Evolutionary conservation across 495 filamentous ascomycete genomes (phyloP), one percentile per base, ranked within the genome.

Genomic region (Hypoxylon crocopeplum): DNA sequence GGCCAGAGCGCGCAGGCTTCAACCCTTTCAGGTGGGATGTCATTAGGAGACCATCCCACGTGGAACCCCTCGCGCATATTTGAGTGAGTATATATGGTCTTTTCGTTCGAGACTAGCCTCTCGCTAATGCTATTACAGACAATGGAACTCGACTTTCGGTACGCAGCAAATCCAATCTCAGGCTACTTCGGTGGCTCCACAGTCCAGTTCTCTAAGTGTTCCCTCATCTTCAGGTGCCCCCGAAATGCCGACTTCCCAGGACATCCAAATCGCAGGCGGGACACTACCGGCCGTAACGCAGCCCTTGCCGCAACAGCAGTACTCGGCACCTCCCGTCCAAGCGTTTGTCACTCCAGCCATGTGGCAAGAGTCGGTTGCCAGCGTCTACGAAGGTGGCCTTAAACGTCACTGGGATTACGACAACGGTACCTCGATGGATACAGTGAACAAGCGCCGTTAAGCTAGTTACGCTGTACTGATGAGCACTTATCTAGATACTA

Each of bases 11-110:
- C 74, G 17, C 79, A 78, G 57, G 67, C 73, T 17, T 58, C 69
- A 5, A 55, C 72, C 44, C 79, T 77, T 60, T 69, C 74, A 57
- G 79, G 74, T 61, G 76, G 75, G 29, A 74, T 86, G 53, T 78
- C 84, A 13, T 77, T 91, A 62, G 79, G 85, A 33, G 90, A 93
- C 51, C 81, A 85, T 37, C 81, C 83, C 33, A 82, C 80, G 40
- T 98, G 94, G 94, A 96, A 98, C 70, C 94, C 94, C 2, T 86
- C 91, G 22, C 84, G 89, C 46, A 89, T 98, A 63, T 96, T 98
- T 79, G 89, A 94, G 92, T 97, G 84, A 81, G 91, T 82, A 22
- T 12, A 29, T 34, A 2, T 27, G 13, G 22, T 11, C 33, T 16
- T 1, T 37, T 16, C 12, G 7, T 30, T 17, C 2, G 1, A 38